Conservation (phyloP, 768 basidiomycete genomes). For the Xerocomellus intermedius region DNA sequence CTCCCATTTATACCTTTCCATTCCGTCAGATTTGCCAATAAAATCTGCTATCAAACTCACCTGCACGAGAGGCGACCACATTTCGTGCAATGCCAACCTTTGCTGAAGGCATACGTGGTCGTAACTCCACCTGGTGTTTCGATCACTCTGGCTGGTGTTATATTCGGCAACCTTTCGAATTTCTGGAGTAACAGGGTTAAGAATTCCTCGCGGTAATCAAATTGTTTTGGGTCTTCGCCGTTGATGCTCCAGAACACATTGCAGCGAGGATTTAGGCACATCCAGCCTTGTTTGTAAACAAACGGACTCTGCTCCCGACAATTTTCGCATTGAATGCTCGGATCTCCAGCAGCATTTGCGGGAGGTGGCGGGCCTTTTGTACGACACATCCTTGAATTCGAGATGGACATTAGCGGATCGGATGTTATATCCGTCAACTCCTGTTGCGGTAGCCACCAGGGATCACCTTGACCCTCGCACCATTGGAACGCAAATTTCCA, state of each 20-base stretch:
- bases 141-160: slow-evolving; percentile 39
- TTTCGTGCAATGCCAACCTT: slow-evolving; percentile 64
- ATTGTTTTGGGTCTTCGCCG: slow-evolving; percentile 30
- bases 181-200: slow-evolving; percentile 35
- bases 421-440: background rate
- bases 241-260: slow-evolving; percentile 50
- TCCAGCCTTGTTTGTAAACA: slow-evolving; percentile 58
- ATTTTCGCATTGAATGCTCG: slow-evolving; percentile 33
- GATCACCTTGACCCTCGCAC: slow-evolving; percentile 67
- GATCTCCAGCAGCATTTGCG: background rate
- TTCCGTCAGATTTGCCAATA: background rate
- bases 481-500: slow-evolving; percentile 86
- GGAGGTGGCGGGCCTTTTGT: background rate
- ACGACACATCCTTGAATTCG: background rate
- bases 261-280: slow-evolving; percentile 63
- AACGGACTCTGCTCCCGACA: slow-evolving; percentile 49
- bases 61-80: slow-evolving; percentile 78
- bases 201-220: slow-evolving; percentile 52
- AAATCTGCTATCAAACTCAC: slow-evolving; percentile 37
- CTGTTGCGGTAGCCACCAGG: slow-evolving; percentile 44
- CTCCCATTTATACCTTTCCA: slow-evolving; percentile 67
- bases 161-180: slow-evolving; percentile 35
- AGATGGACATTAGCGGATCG: background rate
- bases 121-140: slow-evolving; percentile 36
- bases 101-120: slow-evolving; percentile 55